Base-by-base conservation (phyloP, 1,284 basidiomycete species). In the Xanthoconium separans region DNA sequence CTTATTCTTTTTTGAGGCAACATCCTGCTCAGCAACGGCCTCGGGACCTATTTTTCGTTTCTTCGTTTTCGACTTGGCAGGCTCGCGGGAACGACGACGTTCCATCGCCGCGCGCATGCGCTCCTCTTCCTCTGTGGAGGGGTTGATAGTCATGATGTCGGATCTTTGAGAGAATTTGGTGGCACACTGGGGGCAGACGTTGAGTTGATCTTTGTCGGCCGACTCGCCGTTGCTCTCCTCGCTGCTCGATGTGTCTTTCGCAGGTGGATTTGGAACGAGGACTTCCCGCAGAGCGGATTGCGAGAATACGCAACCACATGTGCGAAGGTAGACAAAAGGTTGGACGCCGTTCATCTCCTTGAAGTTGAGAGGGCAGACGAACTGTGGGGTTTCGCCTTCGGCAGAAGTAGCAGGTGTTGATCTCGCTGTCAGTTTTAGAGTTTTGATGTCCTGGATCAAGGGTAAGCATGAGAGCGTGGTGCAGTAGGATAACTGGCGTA, bases 271-370 rank as follows among this genome's bases (percentile, higher is more conserved):
- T 8, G 75, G 59, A 33, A 72, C 60, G 1, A 77, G 67, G 45
- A 93, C 75, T 0, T 84, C 83, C 57, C 83, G 85, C 41, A 94
- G 75, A 5, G 86, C 90, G 0, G 84, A 84, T 53, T 87, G 85
- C 6, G 89, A 87, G 71, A 94, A 87, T 33, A 91, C 92, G 66
- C 92, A 95, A n/a, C 93, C 93, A 64, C 94, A 97, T 0, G 85
- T 74, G n/a, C 78, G 76, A 58, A 96, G 73, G 67, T 93, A 95
- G 53, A 93, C 84, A 70, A 97, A 97, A 0, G 92, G 91, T 50
- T 90, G 82, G 0, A 74, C 70, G n/a, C 94, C 94, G 58, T 91
- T 93, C 93, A 97, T 96, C 73, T 96, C 95, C 68, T 93, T 92
- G 60, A 93, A 75, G 3, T 87, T 92, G 46, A 97, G 78, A 1